Evolutionary conservation across 2,329 filamentous ascomycete genomes (phyloP).

Genomic region (Penicillium sp.): DNA sequence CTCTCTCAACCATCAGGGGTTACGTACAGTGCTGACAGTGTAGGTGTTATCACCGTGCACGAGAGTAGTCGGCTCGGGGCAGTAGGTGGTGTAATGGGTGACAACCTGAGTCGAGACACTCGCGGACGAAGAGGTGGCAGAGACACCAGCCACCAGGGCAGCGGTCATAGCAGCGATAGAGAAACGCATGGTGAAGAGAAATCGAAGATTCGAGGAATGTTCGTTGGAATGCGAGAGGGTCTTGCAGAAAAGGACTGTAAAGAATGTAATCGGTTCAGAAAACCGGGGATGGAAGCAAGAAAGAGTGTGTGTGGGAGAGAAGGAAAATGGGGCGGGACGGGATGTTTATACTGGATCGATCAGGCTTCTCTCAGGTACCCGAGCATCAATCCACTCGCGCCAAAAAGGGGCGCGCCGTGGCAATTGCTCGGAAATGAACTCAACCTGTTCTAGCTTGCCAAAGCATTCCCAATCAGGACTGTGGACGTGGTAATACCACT

Average conservation of each 20-base stretch:
- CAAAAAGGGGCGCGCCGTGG: conserved; percentile 8
- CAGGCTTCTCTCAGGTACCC: conserved; percentile 20
- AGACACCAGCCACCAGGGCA: conserved; percentile 38
- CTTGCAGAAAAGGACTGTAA: conserved; percentile 3
- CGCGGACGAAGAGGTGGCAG: no score
- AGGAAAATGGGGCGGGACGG: conserved; percentile 5
- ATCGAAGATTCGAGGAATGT: conserved; percentile 11
- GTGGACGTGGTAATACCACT: neutral
- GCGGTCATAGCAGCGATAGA: conserved; percentile 37
- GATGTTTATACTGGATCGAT: conserved; percentile 12
- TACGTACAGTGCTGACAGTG: conserved; percentile 58
- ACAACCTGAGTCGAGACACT: conserved; percentile 61
- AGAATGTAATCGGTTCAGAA: conserved; percentile 23
- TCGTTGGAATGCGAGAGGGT: conserved; percentile 5
- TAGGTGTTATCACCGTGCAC: conserved; percentile 61
- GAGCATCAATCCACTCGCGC: conserved; percentile 12
- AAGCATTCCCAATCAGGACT: neutral
- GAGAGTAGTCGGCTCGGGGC: conserved; percentile 61
- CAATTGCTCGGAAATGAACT: conserved; percentile 4
- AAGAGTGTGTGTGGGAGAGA: conserved; percentile 17
- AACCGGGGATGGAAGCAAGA: conserved; percentile 13
- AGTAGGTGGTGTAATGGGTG: conserved; percentile 64
- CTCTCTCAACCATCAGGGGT: neutral
- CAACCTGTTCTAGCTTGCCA: neutral
- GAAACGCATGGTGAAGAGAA: conserved; percentile 47